Conservation (phyloP, 192 early-diverging fungal species). For the Gaertneriomyces sp. region DNA sequence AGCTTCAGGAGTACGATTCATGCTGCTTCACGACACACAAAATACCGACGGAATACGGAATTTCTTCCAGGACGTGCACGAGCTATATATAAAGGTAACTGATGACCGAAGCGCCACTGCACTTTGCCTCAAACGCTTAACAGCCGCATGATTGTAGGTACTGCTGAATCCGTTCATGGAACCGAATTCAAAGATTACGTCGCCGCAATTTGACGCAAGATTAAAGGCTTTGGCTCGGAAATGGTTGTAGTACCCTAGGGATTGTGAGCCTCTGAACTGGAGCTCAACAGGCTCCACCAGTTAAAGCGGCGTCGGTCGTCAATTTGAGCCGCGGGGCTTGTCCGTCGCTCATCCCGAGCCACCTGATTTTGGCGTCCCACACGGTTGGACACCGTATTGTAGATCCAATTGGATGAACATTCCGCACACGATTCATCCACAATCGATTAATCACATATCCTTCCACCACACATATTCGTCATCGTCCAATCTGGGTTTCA, state of each 20-base stretch:
- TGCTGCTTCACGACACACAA: conserved; percentile 77
- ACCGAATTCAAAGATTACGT: conserved; percentile 74
- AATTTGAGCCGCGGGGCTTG: too few relatives aligned
- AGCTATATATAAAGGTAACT: conserved; percentile 82
- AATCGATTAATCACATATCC: too few relatives aligned
- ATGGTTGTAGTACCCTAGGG: conserved; percentile 48
- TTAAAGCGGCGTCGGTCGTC: too few relatives aligned
- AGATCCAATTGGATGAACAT: too few relatives aligned
- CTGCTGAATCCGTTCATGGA: conserved; percentile 91
- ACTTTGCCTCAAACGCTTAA: neutral
- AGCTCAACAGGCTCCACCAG: too few relatives aligned
- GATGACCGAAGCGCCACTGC: neutral
- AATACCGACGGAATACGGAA: conserved; percentile 73
- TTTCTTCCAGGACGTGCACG: conserved; percentile 81
- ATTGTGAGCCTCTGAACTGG: too few relatives aligned
- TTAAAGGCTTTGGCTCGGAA: conserved; percentile 71
- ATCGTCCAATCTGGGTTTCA: too few relatives aligned
- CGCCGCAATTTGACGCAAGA: conserved; percentile 74
- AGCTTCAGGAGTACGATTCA: conserved; percentile 62
- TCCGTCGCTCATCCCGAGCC: too few relatives aligned
- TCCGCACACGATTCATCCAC: too few relatives aligned
- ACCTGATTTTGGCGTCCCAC: too few relatives aligned
- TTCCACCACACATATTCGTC: too few relatives aligned
- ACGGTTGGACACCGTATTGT: too few relatives aligned
- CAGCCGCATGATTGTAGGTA: conserved; percentile 36